Base-by-base conservation (phyloP, 495 filamentous ascomycete species). In the Lentithecium fluviatile region DNA sequence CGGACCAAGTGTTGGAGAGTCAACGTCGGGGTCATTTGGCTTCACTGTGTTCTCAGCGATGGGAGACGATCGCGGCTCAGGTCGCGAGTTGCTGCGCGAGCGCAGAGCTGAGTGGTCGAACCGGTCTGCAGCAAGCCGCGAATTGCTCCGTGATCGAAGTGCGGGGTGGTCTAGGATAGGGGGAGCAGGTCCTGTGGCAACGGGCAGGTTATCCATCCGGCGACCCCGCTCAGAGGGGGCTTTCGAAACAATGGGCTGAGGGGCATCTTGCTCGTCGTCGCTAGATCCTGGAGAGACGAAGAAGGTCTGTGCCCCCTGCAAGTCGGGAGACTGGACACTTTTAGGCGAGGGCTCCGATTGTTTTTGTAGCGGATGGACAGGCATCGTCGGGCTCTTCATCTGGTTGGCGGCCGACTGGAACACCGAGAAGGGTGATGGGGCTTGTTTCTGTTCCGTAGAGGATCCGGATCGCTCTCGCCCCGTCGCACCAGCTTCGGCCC, bases 1-100 rank as follows among this genome's bases (percentile, higher is more conserved):
- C 15, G 89, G 83, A 10, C 87, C 87, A 2, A 96, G 74, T 11
- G 90, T 95, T 1, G 93, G 91, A 0, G 92, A 96, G 68, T 97
- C 90, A 15, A 72, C 13, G n/a, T 65, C 64, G 2, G 61, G 26
- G 25, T 56, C 49, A 12, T 56, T 52, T 7, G 52, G 10, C 11
- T 61, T 58, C 15, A 49, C 67, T 66, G 45, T 62, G 66, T 46
- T 73, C 70, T 40, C 46, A 55, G 36, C 56, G 45, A 2, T 52
- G 20, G 49, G 36, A 7, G 37, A 53, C 46, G 34, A 45, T 43
- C 17, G 34, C 12, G 36, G 34, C 36, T 29, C 7, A n/a, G 51
- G 51, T 17, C 36, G 12, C 21, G 46, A 51, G 20, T 58, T 49
- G 45, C 43, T 49, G 29, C 56, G 62, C 4, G 50, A 55, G 1